Percentiles rank a stretch among this genome's conserved stretches.
These are phyloP conservation scores for Leccinum boreale DNA, from an alignment of 768 basidiomycete genomes.

Conservation along the genomic window DNA sequence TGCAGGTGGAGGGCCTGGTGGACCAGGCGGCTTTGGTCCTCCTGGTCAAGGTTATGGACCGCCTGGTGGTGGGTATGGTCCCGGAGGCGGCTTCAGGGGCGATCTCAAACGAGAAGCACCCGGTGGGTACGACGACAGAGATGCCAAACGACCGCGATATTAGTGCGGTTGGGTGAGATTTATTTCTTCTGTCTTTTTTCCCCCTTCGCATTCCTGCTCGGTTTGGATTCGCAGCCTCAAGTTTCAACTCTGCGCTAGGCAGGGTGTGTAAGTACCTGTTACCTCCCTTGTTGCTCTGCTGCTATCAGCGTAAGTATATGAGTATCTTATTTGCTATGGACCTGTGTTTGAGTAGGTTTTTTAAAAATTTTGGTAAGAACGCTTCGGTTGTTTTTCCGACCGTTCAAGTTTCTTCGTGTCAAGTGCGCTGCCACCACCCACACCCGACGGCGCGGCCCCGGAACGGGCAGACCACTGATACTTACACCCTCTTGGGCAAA, in stretches of 20 bases:
- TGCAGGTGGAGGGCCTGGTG: constrained; percentile 40
- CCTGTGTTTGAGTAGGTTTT: constrained; percentile 4
- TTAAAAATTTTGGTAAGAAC: constrained; percentile 2
- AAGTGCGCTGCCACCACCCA: neutral
- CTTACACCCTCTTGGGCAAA: neutral
- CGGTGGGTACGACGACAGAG: constrained; percentile 80
- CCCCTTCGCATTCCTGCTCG: constrained; percentile 14
- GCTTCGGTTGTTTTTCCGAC: neutral
- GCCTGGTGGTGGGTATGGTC: constrained; percentile 43
- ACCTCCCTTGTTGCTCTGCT: constrained; percentile 25
- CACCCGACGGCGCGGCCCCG: neutral
- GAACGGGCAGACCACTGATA: neutral
- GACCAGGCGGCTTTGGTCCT: constrained; percentile 44
- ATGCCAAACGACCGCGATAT: constrained; percentile 78
- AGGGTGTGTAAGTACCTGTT: constrained; percentile 35
- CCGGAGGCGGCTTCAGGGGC: constrained; percentile 56
- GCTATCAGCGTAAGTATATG: constrained; percentile 35
- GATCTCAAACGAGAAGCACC: constrained; percentile 76
- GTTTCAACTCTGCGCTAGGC: constrained; percentile 27
- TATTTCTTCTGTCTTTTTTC: constrained; percentile 25
- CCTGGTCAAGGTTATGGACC: constrained; percentile 40
- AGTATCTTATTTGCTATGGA: constrained; percentile 28
- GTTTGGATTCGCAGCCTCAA: constrained; percentile 25
- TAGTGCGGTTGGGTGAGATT: constrained; percentile 45
- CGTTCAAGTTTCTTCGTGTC: neutral